Base-by-base conservation (phyloP, 2,329 filamentous ascomycete genomes). In the Aspergillus glaucus region DNA sequence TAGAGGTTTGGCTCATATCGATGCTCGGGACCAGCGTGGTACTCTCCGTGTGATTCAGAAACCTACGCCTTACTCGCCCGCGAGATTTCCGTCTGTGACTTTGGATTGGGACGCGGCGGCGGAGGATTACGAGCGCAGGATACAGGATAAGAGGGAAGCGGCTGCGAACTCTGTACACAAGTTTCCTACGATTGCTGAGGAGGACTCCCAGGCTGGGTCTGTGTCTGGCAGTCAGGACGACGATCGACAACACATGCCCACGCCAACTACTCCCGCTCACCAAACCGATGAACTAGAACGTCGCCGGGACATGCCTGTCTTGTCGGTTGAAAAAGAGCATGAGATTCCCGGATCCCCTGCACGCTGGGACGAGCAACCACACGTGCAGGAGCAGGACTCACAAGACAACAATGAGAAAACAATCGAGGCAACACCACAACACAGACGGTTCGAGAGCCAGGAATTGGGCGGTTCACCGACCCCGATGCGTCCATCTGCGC, bases 11-110 rank as follows among this genome's bases (percentile, higher is more conserved):
- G 66, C 63, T 4, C 56, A 49, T 8, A 28, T 56, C 3, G 68
- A 70, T 39, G 63, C 64, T 6, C 54, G 58, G 28, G 68, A 71
- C 52, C 68, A 71, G 55, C 57, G 58, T 9, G 64, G 55, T 5
- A 59, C 55, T 1, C 59, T 70, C 2, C 62, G 65, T 9, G 67
- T 71, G 10, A 52, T 69, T 24, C 67, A 65, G 45, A 63, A 59
- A 15, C 64, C 66, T 7, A 44, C 58, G 3, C 14, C 41, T 1
- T 50, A 61, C 26, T 47, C 55, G 0, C 57, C 60, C 15, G 49
- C 57, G 12, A 60, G 67, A 22, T 68, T 64, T 43, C 56, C 61
- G 4, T 70, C 69, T 2, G 65, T 70, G 4, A 52, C 57, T 2
- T 65, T 65, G 39, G 68, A 71, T 43, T 70, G 67, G 63, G 60